A percentile compares a stretch with the other conserved stretches of the same genome.
phyloP scores from a whole-genome alignment of 75 land plant species.

The Pinus tabuliformis region DNA sequence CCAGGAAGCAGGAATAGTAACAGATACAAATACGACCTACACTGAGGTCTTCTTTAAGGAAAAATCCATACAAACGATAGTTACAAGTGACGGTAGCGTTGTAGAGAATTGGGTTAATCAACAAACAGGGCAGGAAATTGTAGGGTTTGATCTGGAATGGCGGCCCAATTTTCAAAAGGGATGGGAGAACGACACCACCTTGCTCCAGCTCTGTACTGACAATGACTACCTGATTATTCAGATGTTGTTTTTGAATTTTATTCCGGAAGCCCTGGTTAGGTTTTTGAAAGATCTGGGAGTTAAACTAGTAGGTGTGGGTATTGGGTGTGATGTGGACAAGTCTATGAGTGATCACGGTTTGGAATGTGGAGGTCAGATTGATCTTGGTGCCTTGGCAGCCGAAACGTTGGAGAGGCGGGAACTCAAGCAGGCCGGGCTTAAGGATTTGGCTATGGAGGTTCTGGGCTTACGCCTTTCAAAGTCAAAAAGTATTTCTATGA shows the following conservation, averaged over 20 bases:
- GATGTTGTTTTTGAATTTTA: conserved; percentile 37
- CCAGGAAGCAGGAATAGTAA: not conserved
- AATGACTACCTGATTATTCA: conserved; percentile 66
- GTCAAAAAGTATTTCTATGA: no score
- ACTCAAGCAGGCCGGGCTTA: conserved; percentile 38
- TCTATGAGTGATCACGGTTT: conserved; percentile 41
- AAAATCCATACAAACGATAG: conserved; percentile 16
- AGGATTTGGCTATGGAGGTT: conserved; percentile 43
- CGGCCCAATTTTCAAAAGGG: conserved; percentile 40
- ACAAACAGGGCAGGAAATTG: conserved; percentile 21
- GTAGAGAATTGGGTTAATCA: conserved; percentile 25
- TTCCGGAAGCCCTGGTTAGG: conserved; percentile 34
- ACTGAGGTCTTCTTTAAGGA: not conserved
- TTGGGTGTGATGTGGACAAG: conserved; percentile 41
- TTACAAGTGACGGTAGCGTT: conserved; percentile 14
- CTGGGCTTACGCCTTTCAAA: conserved; percentile 49
- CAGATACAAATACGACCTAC: not conserved
- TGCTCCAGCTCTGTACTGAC: conserved; percentile 69
- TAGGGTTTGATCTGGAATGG: conserved; percentile 88
- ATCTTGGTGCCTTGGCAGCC: conserved; percentile 38
- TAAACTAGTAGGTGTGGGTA: conserved; percentile 73
- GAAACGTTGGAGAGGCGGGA: conserved; percentile 11
- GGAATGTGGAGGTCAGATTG: no score
- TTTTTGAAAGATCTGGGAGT: conserved; percentile 37
- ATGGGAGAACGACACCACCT: conserved; percentile 49